phyloP scores from a whole-genome alignment of 768 basidiomycete genomes.

The Leccinellum luteum region DNA sequence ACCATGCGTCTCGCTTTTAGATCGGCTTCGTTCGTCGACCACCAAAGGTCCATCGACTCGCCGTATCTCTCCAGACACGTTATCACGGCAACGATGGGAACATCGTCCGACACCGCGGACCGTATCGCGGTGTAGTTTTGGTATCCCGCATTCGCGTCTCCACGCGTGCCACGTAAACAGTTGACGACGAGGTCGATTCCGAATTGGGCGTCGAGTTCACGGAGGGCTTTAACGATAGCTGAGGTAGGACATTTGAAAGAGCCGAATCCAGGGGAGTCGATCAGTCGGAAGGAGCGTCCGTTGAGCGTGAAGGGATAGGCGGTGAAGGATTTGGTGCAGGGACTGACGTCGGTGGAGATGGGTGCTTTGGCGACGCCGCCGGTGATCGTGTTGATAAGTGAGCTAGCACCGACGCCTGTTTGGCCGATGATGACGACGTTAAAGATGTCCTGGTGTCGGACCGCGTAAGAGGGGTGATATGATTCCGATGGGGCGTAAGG shows the following conservation, averaged over 20 bases:
- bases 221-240: conserved; percentile 24
- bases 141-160: conserved; percentile 27
- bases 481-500: background rate
- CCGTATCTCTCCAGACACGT: conserved; percentile 32
- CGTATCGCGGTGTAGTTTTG: conserved; percentile 28
- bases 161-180: conserved; percentile 27
- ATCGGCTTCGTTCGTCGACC: conserved; percentile 34
- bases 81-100: conserved; percentile 31
- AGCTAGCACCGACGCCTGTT: conserved; percentile 38
- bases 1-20: conserved; percentile 35
- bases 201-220: conserved; percentile 27
- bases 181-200: conserved; percentile 30
- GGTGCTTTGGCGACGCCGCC: conserved; percentile 14
- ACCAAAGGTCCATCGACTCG: conserved; percentile 38
- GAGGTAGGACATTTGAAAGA: conserved; percentile 27
- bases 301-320: conserved; percentile 26
- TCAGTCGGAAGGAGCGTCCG: conserved; percentile 28
- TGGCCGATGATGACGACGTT: conserved; percentile 32
- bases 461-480: background rate
- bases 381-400: conserved; percentile 39
- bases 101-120: conserved; percentile 30
- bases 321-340: conserved; percentile 26
- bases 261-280: conserved; percentile 30
- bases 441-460: conserved; percentile 22
- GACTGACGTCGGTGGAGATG: conserved; percentile 28